A percentile compares a stretch with the other conserved stretches of the same genome.
phyloP scores from a whole-genome alignment of 768 basidiomycete genomes.

The Lactifluus echinatus region DNA sequence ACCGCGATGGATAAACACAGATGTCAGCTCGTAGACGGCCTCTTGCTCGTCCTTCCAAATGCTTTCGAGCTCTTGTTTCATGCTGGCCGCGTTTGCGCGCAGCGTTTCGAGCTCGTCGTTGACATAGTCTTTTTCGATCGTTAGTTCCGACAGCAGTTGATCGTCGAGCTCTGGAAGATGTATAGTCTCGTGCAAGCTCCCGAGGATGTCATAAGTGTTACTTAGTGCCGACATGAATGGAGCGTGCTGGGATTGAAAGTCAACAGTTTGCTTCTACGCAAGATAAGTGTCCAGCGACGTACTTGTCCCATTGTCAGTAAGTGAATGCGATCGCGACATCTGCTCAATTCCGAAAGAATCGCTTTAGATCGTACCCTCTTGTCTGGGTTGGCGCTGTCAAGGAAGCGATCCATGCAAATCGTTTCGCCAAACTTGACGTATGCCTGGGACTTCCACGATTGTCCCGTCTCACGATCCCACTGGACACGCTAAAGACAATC shows the following conservation, averaged over 20 bases:
- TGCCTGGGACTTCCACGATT: conserved; percentile 93
- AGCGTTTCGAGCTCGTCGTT: conserved; percentile 49
- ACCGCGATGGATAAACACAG: conserved; percentile 93
- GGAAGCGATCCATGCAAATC: conserved; percentile 86
- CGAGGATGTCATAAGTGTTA: conserved; percentile 48
- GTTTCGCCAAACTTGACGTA: conserved; percentile 87
- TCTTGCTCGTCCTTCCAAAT: conserved; percentile 63
- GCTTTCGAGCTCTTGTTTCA: conserved; percentile 63
- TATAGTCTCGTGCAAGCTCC: conserved; percentile 35
- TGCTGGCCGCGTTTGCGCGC: conserved; percentile 37
- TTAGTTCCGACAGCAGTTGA: conserved; percentile 44
- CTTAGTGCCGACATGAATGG: conserved; percentile 51
- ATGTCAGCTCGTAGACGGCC: conserved; percentile 81
- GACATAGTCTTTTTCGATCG: conserved; percentile 44
- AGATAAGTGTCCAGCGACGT: conserved; percentile 10
- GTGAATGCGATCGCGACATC: conserved; percentile 58
- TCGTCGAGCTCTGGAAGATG: conserved; percentile 48
- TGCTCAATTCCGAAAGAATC: conserved; percentile 57
- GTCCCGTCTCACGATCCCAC: conserved; percentile 86
- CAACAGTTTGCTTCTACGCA: not conserved
- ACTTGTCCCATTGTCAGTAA: conserved; percentile 69
- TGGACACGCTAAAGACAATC: conserved; percentile 62
- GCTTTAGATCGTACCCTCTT: conserved; percentile 65
- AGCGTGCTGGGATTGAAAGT: conserved; percentile 39
- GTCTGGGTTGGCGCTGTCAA: conserved; percentile 61